A percentile compares a stretch with the other conserved stretches of the same genome.
Conservation (phyloP, 768 basidiomycete genomes). For the Kwoniella newhampshirensis region DNA sequence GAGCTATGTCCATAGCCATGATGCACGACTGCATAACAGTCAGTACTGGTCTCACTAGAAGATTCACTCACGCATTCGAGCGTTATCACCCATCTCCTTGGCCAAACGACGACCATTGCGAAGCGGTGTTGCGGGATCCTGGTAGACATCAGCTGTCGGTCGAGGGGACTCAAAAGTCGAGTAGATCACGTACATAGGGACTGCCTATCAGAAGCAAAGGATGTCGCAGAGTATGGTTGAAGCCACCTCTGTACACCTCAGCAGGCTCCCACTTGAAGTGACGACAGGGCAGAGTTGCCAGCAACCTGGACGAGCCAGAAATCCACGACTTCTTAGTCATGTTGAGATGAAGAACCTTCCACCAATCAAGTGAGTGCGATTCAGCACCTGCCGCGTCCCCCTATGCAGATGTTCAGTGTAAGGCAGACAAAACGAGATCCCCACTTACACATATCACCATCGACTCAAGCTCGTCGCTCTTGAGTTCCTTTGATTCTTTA, state of each 20-base stretch:
- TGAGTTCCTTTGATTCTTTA: not conserved
- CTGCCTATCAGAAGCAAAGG: conserved; percentile 2
- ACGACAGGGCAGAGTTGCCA: conserved; percentile 1
- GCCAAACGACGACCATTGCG: conserved; percentile 6
- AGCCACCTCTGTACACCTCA: conserved; percentile 10
- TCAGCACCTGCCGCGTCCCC: conserved; percentile 4
- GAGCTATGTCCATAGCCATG: no score
- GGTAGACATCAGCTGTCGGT: not conserved
- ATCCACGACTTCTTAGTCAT: conserved; percentile 9
- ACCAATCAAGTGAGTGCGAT: conserved; percentile 1
- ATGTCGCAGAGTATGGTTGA: conserved; percentile 3
- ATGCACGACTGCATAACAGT: no score
- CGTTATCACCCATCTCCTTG: conserved; percentile 13
- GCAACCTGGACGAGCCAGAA: not conserved
- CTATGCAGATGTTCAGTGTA: not conserved
- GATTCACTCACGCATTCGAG: conserved; percentile 4
- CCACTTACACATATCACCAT: conserved; percentile 11
- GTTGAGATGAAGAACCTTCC: conserved; percentile 5
- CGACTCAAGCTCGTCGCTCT: not conserved
- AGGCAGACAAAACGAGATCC: no score
- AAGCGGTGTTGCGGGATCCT: conserved; percentile 13
- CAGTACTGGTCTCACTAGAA: no score
- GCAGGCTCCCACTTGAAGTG: conserved; percentile 5
- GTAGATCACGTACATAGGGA: not conserved
- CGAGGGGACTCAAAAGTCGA: not conserved